phyloP scores from a whole-genome alignment of 352 stramenopile genomes.

The Pythium pyrilobum region DNA sequence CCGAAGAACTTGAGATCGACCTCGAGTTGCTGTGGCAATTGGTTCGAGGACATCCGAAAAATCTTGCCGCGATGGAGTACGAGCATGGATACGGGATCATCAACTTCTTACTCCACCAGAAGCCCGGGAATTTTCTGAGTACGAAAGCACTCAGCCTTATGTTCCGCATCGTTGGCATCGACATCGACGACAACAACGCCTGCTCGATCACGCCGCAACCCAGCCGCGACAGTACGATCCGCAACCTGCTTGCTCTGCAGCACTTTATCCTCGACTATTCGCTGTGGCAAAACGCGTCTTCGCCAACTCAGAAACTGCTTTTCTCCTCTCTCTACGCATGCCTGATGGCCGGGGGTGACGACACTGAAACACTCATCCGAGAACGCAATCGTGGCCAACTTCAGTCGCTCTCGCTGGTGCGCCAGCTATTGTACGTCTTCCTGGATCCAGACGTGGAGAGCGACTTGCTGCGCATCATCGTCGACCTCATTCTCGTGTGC shows the following conservation, averaged over 20 bases:
- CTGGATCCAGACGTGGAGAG: slow-evolving; percentile 42
- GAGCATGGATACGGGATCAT: slow-evolving; percentile 71
- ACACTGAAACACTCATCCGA: slow-evolving; percentile 18
- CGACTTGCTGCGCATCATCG: slow-evolving; percentile 53
- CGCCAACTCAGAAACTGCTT: slow-evolving; percentile 35
- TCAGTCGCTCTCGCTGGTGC: slow-evolving; percentile 56
- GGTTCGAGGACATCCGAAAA: slow-evolving; percentile 31
- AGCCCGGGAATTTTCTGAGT: slow-evolving; percentile 31
- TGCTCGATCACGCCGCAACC: background rate
- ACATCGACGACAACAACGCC: slow-evolving; percentile 22
- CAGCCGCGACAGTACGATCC: slow-evolving; percentile 35
- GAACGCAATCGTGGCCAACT: slow-evolving; percentile 57
- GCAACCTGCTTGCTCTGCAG: slow-evolving; percentile 60
- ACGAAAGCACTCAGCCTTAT: slow-evolving; percentile 28
- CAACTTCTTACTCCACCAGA: slow-evolving; percentile 61
- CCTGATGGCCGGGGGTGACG: slow-evolving; percentile 41
- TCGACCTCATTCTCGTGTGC: slow-evolving; percentile 62
- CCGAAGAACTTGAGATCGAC: slow-evolving; percentile 36
- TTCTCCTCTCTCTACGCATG: slow-evolving; percentile 66
- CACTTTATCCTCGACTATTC: slow-evolving; percentile 72
- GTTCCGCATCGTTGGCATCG: slow-evolving; percentile 53
- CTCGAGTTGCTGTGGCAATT: slow-evolving; percentile 34
- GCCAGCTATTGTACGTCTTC: slow-evolving; percentile 67
- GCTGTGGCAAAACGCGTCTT: slow-evolving; percentile 47
- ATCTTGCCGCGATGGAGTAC: slow-evolving; percentile 55